phyloP scores from a whole-genome alignment of 495 filamentous ascomycete genomes.

The Talaromyces proteolyticus region DNA sequence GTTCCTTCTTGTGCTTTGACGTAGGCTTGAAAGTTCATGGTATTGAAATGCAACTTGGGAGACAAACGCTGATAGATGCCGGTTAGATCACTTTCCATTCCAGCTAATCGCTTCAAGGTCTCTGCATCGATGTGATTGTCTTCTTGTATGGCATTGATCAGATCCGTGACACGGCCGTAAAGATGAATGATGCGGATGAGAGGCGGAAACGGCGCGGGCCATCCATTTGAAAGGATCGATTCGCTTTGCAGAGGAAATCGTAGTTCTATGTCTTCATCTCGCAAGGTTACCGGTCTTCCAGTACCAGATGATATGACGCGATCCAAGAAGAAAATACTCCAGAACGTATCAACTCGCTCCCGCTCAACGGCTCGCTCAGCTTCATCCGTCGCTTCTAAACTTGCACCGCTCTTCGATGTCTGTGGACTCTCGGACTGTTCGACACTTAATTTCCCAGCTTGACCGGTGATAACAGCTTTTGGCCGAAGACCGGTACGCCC shows the following conservation, averaged over 20 bases:
- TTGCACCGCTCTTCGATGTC: constrained; percentile 11
- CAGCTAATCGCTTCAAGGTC: constrained; percentile 58
- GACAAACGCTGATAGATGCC: constrained; percentile 70
- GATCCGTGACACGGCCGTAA: constrained; percentile 74
- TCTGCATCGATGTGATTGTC: constrained; percentile 68
- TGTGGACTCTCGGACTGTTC: constrained; percentile 39
- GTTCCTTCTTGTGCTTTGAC: constrained; percentile 71
- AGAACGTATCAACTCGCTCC: constrained; percentile 77
- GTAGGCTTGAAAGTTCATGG: constrained; percentile 70
- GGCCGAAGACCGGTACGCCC: constrained; percentile 49
- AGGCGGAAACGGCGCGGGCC: constrained; percentile 71
- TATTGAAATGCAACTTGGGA: constrained; percentile 69
- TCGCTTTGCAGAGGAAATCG: constrained; percentile 62
- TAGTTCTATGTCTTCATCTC: constrained; percentile 76
- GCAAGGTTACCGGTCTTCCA: constrained; percentile 70
- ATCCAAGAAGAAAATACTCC: constrained; percentile 82
- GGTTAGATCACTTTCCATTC: constrained; percentile 73
- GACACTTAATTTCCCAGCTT: constrained; percentile 33
- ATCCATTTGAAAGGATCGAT: constrained; percentile 48
- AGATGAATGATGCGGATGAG: constrained; percentile 78
- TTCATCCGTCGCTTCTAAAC: constrained; percentile 23
- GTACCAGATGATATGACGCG: constrained; percentile 81
- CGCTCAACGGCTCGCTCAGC: constrained; percentile 53
- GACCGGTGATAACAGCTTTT: constrained; percentile 42
- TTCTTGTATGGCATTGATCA: constrained; percentile 76